Evolutionary conservation across 805 yeast species (phyloP), one percentile per base, ranked within the genome.

Genomic region (Ogataea siamensis): DNA sequence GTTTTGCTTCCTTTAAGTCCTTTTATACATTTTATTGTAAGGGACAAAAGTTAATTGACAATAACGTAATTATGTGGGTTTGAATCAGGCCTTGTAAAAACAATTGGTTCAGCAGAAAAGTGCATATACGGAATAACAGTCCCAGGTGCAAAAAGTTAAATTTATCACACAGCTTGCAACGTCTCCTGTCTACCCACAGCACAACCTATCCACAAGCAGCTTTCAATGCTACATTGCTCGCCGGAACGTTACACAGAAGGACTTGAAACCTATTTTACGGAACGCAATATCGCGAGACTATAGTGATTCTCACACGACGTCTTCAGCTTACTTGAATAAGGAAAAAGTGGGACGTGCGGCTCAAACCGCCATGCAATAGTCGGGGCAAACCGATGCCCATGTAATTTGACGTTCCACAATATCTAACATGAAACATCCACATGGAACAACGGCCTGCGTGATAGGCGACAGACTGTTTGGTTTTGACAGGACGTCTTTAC

Each of bases 41-140:
- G 16, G 24, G 18, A 16, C 13, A 14, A 21, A 22, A 22, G 25
- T 10, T 9, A 16, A 12, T 26, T n/a, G 18, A 32, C 36, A 32
- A 32, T 32, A 23, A 3, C 3, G n/a, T 7, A 10, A 28, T 26
- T 32, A 34, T 34, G 26, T 22, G n/a, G n/a, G n/a, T 22, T 5
- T 3, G 12, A 22, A 22, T 22, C 25, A 1, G 13, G 10, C 5
- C 25, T 22, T 22, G 25, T 22, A 13, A 13, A 22, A 13, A 22
- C 12, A 22, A 22, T 22, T 11, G 13, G 10, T 7, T 5, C 25
- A 8, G 25, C 25, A 9, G 10, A 13, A 5, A 22, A 22, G 25
- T 22, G 25, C 25, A 22, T 22, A 22, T 22, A 13, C 25, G 12
- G 7, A 22, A 22, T 22, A 22, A 22, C 25, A n/a, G 25, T 22